A percentile compares a stretch with the other conserved stretches of the same genome.
Conservation (phyloP, 2,329 filamentous ascomycete genomes). For the Fusarium sp. region DNA sequence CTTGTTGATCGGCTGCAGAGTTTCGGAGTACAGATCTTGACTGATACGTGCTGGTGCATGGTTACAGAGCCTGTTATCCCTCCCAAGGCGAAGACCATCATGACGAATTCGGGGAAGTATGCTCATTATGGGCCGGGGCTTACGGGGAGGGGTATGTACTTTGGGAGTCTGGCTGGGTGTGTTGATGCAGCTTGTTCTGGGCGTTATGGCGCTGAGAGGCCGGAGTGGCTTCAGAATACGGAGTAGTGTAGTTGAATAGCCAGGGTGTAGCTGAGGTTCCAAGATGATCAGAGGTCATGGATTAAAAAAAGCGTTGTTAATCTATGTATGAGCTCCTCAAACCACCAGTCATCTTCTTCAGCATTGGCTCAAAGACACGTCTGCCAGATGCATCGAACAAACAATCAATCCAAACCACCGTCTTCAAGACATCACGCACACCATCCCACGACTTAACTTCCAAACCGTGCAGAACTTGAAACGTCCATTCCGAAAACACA, state of each 20-base stretch:
- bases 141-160: constrained; percentile 41
- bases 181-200: constrained; percentile 43
- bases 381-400: constrained; percentile 10
- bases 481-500: not conserved
- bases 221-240: constrained; percentile 7
- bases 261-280: not conserved
- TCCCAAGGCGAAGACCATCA: constrained; percentile 3
- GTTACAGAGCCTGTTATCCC: constrained; percentile 36
- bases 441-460: constrained; percentile 22
- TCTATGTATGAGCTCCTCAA: not conserved
- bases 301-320: not conserved
- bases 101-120: constrained; percentile 43
- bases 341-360: accelerated
- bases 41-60: constrained; percentile 39
- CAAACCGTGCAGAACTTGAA: not conserved
- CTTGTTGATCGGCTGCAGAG: constrained; percentile 9
- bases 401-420: constrained; percentile 36
- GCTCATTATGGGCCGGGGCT: constrained; percentile 38
- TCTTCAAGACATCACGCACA: constrained; percentile 11
- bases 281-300: not conserved
- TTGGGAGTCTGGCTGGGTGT: constrained; percentile 45
- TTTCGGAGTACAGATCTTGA: constrained; percentile 30
- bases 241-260: not conserved
- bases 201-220: constrained; percentile 4
- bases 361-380: not conserved